Percentiles rank a stretch among this genome's conserved stretches.
Conservation (phyloP, 2,329 filamentous ascomycete species). For the Penicillium hesseltinei region DNA sequence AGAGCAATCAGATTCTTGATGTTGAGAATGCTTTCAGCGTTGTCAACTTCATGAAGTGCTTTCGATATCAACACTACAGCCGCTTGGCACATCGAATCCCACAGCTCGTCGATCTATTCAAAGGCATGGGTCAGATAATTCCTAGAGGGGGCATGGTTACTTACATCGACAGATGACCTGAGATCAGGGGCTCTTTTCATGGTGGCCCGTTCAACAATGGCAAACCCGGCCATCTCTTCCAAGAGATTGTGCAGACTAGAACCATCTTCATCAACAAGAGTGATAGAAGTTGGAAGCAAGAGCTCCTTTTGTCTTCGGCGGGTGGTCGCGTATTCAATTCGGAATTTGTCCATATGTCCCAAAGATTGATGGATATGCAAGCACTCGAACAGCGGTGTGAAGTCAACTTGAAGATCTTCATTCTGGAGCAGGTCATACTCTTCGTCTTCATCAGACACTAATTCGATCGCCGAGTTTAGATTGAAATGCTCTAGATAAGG, state of each 20-base stretch:
- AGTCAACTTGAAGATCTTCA: slow-evolving; percentile 91
- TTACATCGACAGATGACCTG: slow-evolving; percentile 75
- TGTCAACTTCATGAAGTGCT: slow-evolving; percentile 74
- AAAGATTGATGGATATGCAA: slow-evolving; percentile 95
- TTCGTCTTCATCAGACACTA: slow-evolving; percentile 91
- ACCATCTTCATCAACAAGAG: slow-evolving; percentile 77
- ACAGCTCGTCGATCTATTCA: slow-evolving; percentile 83
- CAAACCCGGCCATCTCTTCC: slow-evolving; percentile 93
- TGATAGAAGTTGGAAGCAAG: slow-evolving; percentile 72
- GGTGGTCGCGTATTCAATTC: slow-evolving; percentile 86
- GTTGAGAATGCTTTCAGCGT: slow-evolving; percentile 86
- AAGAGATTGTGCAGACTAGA: slow-evolving; percentile 83
- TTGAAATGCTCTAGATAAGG: slow-evolving; percentile 78
- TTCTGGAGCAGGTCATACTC: slow-evolving; percentile 96
- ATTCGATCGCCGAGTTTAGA: slow-evolving; percentile 90
- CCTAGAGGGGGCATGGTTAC: background rate
- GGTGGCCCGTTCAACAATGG: slow-evolving; percentile 92
- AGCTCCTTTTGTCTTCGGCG: slow-evolving; percentile 89
- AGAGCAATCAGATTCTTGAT: slow-evolving; percentile 90
- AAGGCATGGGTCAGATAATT: slow-evolving; percentile 12
- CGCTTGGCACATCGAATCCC: slow-evolving; percentile 95
- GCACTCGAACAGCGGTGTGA: slow-evolving; percentile 90
- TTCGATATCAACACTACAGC: slow-evolving; percentile 79
- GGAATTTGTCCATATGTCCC: slow-evolving; percentile 87
- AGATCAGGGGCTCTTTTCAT: slow-evolving; percentile 83